phyloP scores from a whole-genome alignment of 148 eudicot species.

The Vaccinium corymbosum region DNA sequence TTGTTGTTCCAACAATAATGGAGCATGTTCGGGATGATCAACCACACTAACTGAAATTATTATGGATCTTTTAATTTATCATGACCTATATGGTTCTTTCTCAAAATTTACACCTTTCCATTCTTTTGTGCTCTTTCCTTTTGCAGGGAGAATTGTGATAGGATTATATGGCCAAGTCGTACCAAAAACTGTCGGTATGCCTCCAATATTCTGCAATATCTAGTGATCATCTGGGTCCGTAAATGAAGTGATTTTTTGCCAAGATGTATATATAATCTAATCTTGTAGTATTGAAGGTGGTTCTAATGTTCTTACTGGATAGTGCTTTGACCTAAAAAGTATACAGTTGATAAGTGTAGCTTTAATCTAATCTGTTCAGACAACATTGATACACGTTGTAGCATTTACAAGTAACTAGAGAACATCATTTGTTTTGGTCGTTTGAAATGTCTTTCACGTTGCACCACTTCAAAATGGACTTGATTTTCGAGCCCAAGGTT shows the following conservation, averaged over 20 bases:
- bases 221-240: background rate
- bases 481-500: background rate
- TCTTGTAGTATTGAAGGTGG: background rate
- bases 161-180: conserved; percentile 86
- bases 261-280: background rate
- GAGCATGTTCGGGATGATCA: background rate
- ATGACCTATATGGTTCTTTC: no score
- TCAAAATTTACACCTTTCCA: background rate
- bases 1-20: background rate
- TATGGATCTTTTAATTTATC: background rate
- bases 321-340: background rate
- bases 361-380: background rate
- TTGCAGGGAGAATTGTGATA: conserved; percentile 87
- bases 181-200: conserved; percentile 79
- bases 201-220: background rate
- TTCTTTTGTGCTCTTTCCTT: background rate
- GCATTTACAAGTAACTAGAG: background rate
- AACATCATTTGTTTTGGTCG: background rate
- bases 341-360: background rate
- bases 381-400: background rate
- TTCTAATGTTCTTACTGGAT: background rate
- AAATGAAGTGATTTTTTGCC: background rate
- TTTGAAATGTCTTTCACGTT: background rate
- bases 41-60: background rate
- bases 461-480: background rate